These are phyloP conservation scores for Knufia petricola DNA, from an alignment of 2,329 filamentous ascomycete species.

Conservation along the genomic window DNA sequence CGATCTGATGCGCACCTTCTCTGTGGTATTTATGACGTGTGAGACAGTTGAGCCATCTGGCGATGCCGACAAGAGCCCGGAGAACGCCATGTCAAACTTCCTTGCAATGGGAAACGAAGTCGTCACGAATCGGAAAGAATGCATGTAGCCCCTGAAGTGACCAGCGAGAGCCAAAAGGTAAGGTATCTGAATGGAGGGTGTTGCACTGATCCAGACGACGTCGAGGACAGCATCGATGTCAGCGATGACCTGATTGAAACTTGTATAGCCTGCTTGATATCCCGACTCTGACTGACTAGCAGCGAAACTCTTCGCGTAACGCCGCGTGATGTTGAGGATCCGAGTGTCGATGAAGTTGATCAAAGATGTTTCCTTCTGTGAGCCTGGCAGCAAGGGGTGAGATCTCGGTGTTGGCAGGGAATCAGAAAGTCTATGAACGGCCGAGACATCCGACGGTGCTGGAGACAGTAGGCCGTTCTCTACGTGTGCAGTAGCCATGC, in stretches of 20 bases:
- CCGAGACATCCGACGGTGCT: neutral
- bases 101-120: slow-evolving; percentile 61
- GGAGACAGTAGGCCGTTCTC: slow-evolving; percentile 6
- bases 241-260: slow-evolving; percentile 59
- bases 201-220: slow-evolving; percentile 77
- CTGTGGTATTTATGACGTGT: slow-evolving; percentile 55
- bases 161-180: slow-evolving; percentile 72
- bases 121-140: slow-evolving; percentile 60
- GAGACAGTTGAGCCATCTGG: slow-evolving; percentile 47
- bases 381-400: slow-evolving; percentile 46
- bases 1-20: slow-evolving; percentile 67
- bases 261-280: slow-evolving; percentile 44
- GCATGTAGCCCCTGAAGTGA: slow-evolving; percentile 61
- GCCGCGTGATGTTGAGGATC: slow-evolving; percentile 42
- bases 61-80: slow-evolving; percentile 53
- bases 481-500: neutral
- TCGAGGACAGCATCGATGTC: slow-evolving; percentile 69
- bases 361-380: slow-evolving; percentile 48
- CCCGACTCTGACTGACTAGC: slow-evolving; percentile 25
- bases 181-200: slow-evolving; percentile 75
- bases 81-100: slow-evolving; percentile 78
- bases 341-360: slow-evolving; percentile 48
- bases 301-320: slow-evolving; percentile 44
- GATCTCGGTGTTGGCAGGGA: slow-evolving; percentile 40
- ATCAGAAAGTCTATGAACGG: neutral